These are phyloP conservation scores for Dactylellina haptotyla DNA, from an alignment of 2,329 filamentous ascomycete genomes.

Conservation along the genomic window DNA sequence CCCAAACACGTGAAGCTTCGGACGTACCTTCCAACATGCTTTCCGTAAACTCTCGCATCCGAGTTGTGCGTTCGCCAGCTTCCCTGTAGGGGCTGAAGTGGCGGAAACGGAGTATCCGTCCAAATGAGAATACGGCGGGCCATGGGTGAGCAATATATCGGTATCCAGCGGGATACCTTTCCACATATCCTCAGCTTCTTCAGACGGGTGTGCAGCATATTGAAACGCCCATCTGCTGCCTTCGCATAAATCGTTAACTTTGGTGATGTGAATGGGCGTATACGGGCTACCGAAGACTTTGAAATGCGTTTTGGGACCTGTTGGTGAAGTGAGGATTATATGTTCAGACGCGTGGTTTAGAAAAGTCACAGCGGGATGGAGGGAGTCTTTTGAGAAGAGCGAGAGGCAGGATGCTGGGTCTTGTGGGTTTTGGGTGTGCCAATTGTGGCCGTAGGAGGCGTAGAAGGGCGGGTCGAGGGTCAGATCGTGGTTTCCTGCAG, in stretches of 20 bases:
- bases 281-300: conserved; percentile 77
- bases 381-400: conserved; percentile 62
- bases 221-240: conserved; percentile 40
- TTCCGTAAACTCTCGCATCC: conserved; percentile 72
- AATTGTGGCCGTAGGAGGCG: conserved; percentile 64
- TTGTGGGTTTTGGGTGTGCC: conserved; percentile 69
- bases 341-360: conserved; percentile 69
- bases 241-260: conserved; percentile 13
- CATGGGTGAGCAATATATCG: conserved; percentile 77
- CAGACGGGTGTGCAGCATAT: conserved; percentile 63
- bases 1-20: conserved; percentile 74
- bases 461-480: conserved; percentile 75
- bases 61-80: conserved; percentile 60
- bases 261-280: conserved; percentile 64
- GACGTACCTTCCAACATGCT: conserved; percentile 71
- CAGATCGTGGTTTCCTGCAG: conserved; percentile 77
- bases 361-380: conserved; percentile 69
- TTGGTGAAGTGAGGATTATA: conserved; percentile 65
- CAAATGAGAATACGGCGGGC: conserved; percentile 71
- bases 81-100: conserved; percentile 16
- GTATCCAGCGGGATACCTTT: conserved; percentile 67
- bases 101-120: background rate
- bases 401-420: conserved; percentile 67
- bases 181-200: conserved; percentile 21
- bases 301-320: conserved; percentile 67